Evolutionary conservation across 345 rosid genomes (phyloP).

Genomic region (Brassica napus): DNA sequence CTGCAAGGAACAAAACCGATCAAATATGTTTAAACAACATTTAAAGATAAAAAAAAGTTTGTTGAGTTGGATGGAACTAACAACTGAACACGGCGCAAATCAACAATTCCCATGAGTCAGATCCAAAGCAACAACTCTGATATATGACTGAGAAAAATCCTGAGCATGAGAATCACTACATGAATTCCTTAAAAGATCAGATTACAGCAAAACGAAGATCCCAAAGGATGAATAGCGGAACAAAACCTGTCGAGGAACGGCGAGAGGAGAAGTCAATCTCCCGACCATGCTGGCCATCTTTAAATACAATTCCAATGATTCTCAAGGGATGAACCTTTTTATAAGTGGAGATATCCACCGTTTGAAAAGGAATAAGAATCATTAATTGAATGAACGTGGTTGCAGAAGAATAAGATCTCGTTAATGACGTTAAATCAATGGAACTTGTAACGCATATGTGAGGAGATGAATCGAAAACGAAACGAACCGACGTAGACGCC

Average conservation of each 20-base stretch:
- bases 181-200: not conserved
- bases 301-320: too few species aligned
- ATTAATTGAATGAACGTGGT: too few species aligned
- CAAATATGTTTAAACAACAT: not conserved
- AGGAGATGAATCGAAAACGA: not conserved
- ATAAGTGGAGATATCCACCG: too few species aligned
- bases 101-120: too few species aligned
- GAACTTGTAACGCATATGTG: not conserved
- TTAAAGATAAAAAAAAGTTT: not conserved
- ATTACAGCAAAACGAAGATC: not conserved
- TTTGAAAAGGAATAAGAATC: too few species aligned
- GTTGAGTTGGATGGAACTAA: too few species aligned
- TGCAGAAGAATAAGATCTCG: too few species aligned
- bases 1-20: not conserved
- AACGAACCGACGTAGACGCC: not conserved
- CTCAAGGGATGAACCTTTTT: too few species aligned
- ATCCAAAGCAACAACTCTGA: not conserved
- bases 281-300: too few species aligned
- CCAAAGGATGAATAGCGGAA: too few species aligned
- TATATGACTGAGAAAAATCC: not conserved
- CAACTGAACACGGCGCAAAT: too few species aligned
- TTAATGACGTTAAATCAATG: not conserved
- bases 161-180: not conserved
- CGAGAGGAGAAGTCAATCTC: not conserved
- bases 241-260: not conserved